Conservation (phyloP, 1,284 basidiomycete genomes). For the Amylostereum areolatum region DNA sequence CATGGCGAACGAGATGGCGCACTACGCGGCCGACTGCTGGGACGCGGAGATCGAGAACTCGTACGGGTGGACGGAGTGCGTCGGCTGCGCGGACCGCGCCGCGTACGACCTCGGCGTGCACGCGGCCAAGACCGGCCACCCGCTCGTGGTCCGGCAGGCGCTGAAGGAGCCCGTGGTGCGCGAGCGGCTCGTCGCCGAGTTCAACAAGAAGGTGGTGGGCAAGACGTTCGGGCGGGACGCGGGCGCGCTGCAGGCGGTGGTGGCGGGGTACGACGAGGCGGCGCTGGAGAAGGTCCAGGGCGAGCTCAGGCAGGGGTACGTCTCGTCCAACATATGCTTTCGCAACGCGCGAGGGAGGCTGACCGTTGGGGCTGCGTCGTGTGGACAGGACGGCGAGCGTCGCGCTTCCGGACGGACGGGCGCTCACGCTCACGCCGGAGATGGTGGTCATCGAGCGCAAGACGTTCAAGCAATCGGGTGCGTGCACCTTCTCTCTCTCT, state of each 20-base stretch:
- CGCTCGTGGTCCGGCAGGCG: constrained; percentile 79
- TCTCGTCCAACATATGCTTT: constrained; percentile 15
- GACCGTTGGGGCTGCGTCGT: neutral
- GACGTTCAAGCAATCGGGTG: constrained; percentile 87
- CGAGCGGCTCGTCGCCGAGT: constrained; percentile 70
- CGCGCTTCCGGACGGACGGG: constrained; percentile 53
- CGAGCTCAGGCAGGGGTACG: constrained; percentile 74
- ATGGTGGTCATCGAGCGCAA: constrained; percentile 78
- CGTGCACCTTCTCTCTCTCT: constrained; percentile 21
- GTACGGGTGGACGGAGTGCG: constrained; percentile 98
- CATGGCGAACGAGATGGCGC: constrained; percentile 98
- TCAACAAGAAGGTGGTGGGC: constrained; percentile 88
- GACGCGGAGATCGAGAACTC: constrained; percentile 97
- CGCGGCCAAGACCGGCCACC: constrained; percentile 54
- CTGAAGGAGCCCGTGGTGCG: constrained; percentile 77
- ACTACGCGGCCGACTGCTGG: constrained; percentile 99
- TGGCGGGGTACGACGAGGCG: constrained; percentile 68
- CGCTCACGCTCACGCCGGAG: constrained; percentile 72
- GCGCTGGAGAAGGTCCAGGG: constrained; percentile 66
- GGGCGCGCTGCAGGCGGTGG: constrained; percentile 62
- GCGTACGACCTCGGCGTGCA: constrained; percentile 84
- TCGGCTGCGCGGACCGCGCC: constrained; percentile 97
- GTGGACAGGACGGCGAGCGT: constrained; percentile 40
- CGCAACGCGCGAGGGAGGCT: neutral
- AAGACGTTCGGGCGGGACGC: constrained; percentile 89